Evolutionary conservation across 345 rosid species (phyloP).

Genomic region (Gossypium stocksii): DNA sequence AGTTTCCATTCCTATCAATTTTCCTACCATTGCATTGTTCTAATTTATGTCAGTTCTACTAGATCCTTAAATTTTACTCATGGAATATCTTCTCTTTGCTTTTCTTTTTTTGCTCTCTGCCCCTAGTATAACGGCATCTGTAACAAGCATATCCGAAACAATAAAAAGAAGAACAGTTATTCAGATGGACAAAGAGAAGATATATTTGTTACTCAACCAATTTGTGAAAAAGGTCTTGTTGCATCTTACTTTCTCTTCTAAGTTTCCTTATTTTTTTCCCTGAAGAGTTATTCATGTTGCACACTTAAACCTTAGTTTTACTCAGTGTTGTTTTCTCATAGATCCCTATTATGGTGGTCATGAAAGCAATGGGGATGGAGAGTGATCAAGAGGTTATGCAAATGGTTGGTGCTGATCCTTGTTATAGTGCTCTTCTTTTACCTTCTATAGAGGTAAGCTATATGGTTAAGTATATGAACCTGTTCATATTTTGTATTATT

Average conservation of each 20-base stretch:
- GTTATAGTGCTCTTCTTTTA: slow-evolving; percentile 64
- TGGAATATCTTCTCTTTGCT: too few species aligned
- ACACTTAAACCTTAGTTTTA: neutral
- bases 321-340: slow-evolving; percentile 15
- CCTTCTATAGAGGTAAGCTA: slow-evolving; percentile 80
- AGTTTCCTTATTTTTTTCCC: neutral
- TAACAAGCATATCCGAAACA: slow-evolving; percentile 82
- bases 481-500: neutral
- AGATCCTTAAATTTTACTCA: neutral
- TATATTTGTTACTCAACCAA: slow-evolving; percentile 73
- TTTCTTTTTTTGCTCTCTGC: slow-evolving; percentile 4
- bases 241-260: slow-evolving; percentile 1
- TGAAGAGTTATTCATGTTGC: neutral
- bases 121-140: slow-evolving; percentile 81
- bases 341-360: slow-evolving; percentile 85
- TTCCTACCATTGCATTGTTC: neutral
- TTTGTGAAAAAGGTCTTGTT: slow-evolving; percentile 55
- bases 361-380: slow-evolving; percentile 97
- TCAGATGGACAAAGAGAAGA: slow-evolving; percentile 81
- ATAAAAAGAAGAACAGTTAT: slow-evolving; percentile 83
- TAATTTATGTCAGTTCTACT: neutral
- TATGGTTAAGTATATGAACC: neutral
- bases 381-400: slow-evolving; percentile 93
- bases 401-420: slow-evolving; percentile 94
- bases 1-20: neutral